Evolutionary conservation across 2,329 filamentous ascomycete genomes (phyloP).

Genomic region (Taxawa tesnikishii): DNA sequence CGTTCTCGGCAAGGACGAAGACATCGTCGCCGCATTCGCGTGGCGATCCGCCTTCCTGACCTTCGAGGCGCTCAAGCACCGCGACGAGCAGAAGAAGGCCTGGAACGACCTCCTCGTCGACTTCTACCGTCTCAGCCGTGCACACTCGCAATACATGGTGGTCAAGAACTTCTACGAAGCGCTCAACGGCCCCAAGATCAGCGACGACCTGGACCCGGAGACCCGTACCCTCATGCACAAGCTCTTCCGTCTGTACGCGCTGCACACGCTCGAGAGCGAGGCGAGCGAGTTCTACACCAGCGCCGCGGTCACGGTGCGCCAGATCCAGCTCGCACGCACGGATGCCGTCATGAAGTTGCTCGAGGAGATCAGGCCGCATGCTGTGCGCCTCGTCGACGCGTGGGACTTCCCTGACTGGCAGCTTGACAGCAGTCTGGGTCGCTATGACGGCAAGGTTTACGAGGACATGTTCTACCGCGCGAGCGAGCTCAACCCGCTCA

Average conservation of each 20-base stretch:
- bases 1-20: constrained; percentile 55
- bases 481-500: constrained; percentile 60
- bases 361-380: constrained; percentile 61
- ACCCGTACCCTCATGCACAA: constrained; percentile 50
- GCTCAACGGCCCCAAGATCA: constrained; percentile 43
- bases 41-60: constrained; percentile 65
- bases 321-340: constrained; percentile 57
- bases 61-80: constrained; percentile 62
- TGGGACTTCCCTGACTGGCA: constrained; percentile 74
- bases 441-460: constrained; percentile 64
- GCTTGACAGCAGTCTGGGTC: constrained; percentile 57
- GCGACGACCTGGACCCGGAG: constrained; percentile 41
- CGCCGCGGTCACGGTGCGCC: constrained; percentile 55
- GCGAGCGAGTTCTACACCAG: constrained; percentile 62
- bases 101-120: constrained; percentile 71
- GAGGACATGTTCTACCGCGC: constrained; percentile 65
- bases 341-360: constrained; percentile 58
- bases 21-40: constrained; percentile 61
- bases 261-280: constrained; percentile 57
- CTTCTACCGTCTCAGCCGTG: constrained; percentile 64
- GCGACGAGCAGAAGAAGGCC: constrained; percentile 61
- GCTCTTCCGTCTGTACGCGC: constrained; percentile 53
- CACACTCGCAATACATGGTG: constrained; percentile 64
- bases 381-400: constrained; percentile 56
- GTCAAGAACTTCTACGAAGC: constrained; percentile 69